Evolutionary conservation across 768 basidiomycete species (phyloP).

Genomic region (Tricholoma terreum): DNA sequence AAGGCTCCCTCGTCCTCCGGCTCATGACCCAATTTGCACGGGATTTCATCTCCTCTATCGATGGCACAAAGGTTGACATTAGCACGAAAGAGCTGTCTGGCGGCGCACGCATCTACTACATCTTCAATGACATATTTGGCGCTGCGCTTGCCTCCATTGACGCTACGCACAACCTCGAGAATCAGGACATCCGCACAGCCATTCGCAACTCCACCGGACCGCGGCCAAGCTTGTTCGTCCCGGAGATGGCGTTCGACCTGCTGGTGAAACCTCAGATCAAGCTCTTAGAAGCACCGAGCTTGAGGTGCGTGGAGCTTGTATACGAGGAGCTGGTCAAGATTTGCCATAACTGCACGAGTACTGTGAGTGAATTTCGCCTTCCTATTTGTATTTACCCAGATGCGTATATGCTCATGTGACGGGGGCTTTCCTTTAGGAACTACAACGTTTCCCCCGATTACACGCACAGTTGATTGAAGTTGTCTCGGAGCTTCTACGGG

Average conservation of each 20-base stretch:
- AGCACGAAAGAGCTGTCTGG: slow-evolving; percentile 98
- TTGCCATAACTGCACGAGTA: slow-evolving; percentile 95
- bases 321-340: slow-evolving; percentile 99
- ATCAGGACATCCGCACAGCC: slow-evolving; percentile 95
- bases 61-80: slow-evolving; percentile 93
- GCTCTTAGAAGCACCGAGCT: slow-evolving; percentile 87
- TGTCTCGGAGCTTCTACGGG: slow-evolving; percentile 93
- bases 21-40: slow-evolving; percentile 99
- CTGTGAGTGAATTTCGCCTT: slow-evolving; percentile 44
- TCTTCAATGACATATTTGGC: slow-evolving; percentile 98
- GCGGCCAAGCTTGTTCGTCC: slow-evolving; percentile 92
- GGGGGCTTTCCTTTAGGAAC: slow-evolving; percentile 52
- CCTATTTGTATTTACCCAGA: not conserved
- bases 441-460: slow-evolving; percentile 91
- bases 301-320: slow-evolving; percentile 95
- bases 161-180: slow-evolving; percentile 85
- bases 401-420: not conserved
- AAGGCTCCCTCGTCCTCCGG: slow-evolving; percentile 86
- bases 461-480: slow-evolving; percentile 94
- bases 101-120: slow-evolving; percentile 97
- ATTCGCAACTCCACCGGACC: slow-evolving; percentile 99
- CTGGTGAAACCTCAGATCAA: slow-evolving; percentile 99
- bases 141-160: slow-evolving; percentile 87
- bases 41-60: slow-evolving; percentile 95
- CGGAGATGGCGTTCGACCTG: slow-evolving; percentile 94